These are phyloP conservation scores for Ophiocordyceps robertsii DNA, from an alignment of 2,329 filamentous ascomycete species.

Conservation along the genomic window DNA sequence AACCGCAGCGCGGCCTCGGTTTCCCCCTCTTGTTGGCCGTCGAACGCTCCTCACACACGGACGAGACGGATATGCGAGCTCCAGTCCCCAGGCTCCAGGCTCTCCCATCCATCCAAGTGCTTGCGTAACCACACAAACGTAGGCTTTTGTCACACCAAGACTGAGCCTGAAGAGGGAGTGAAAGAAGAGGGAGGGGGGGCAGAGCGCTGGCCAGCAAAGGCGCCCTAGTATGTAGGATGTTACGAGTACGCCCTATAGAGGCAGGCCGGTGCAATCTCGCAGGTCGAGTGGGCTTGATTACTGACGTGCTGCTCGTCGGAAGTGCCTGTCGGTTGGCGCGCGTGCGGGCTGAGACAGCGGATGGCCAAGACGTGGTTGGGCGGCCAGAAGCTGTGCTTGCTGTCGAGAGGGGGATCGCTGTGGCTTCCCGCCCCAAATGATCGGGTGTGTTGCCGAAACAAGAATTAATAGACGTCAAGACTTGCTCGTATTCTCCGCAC, in stretches of 20 bases:
- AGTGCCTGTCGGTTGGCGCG: conserved; percentile 1
- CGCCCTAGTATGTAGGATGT: conserved; percentile 8
- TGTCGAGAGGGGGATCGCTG: conserved; percentile 7
- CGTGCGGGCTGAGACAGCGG: conserved; percentile 4
- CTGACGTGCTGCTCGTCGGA: conserved; percentile 1
- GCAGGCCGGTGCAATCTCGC: neutral
- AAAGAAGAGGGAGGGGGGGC: conserved; percentile 9
- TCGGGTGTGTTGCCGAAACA: conserved; percentile 10
- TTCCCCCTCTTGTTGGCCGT: conserved; percentile 3
- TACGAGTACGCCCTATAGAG: neutral
- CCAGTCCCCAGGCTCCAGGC: conserved; percentile 12
- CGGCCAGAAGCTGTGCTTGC: conserved; percentile 1
- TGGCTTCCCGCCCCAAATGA: conserved; percentile 11
- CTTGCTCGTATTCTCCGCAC: conserved; percentile 17
- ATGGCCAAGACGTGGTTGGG: conserved; percentile 1
- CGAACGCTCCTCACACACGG: conserved; percentile 6
- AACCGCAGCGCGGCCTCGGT: conserved; percentile 10
- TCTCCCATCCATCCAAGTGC: conserved; percentile 13
- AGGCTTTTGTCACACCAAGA: conserved; percentile 17
- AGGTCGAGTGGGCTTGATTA: neutral
- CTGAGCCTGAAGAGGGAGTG: conserved; percentile 3
- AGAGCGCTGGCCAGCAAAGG: conserved; percentile 13
- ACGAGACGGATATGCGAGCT: conserved; percentile 20
- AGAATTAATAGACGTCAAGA: conserved; percentile 12
- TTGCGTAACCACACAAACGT: conserved; percentile 19